phyloP scores from a whole-genome alignment of 257 asterid species.

The Salvia hispanica region DNA sequence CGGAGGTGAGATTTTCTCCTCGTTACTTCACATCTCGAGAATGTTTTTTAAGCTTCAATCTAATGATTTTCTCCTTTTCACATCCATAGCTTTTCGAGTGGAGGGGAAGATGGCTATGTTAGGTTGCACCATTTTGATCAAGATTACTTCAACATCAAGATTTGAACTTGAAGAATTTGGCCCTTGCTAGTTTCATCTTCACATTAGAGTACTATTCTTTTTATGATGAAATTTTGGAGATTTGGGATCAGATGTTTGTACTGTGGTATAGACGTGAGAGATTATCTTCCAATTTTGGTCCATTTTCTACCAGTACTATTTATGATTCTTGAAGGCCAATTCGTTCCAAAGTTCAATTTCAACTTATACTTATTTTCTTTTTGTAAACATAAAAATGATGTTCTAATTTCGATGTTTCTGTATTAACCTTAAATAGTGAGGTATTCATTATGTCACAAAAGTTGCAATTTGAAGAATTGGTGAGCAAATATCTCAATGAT shows the following conservation, averaged over 20 bases:
- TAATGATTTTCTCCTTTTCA: neutral
- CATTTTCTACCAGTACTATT: neutral
- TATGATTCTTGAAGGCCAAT: neutral
- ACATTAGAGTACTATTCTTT: neutral
- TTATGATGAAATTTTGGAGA: constrained; percentile 19
- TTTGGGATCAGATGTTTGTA: neutral
- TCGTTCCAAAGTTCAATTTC: neutral
- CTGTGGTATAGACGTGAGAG: neutral
- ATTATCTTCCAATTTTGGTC: neutral
- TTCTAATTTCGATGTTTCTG: no score
- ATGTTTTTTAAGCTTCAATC: neutral
- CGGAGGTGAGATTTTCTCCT: constrained; percentile 54
- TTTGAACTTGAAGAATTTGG: constrained; percentile 33
- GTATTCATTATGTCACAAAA: no score
- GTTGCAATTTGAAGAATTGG: neutral
- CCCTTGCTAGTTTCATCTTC: neutral
- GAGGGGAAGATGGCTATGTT: constrained; percentile 96
- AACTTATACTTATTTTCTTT: neutral
- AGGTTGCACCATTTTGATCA: constrained; percentile 83
- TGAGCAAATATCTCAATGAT: neutral
- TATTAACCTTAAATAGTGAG: no score
- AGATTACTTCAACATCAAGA: constrained; percentile 81
- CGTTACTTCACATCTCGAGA: neutral
- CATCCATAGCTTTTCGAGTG: constrained; percentile 71
- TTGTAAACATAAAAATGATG: neutral